These are phyloP conservation scores for Lathyrus tuberosus DNA, from an alignment of 306 rosid genomes.

Conservation along the genomic window DNA sequence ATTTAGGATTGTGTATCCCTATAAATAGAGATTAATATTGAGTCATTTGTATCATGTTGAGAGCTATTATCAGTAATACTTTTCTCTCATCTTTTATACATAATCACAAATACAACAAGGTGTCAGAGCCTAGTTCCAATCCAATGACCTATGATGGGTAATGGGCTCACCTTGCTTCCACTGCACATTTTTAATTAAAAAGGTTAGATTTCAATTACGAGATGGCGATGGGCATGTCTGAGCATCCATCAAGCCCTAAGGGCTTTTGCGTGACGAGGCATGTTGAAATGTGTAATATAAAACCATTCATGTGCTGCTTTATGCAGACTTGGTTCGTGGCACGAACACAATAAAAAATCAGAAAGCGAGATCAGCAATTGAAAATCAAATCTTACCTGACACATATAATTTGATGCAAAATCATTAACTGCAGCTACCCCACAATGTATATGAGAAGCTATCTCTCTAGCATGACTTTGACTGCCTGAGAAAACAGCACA, in stretches of 20 bases:
- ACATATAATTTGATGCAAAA: conserved; percentile 83
- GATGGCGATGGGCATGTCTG: neutral
- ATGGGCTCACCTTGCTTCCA: neutral
- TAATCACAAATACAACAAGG: too few species aligned
- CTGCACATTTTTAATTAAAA: neutral
- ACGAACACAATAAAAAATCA: neutral
- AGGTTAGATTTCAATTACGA: neutral
- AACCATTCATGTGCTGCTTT: neutral
- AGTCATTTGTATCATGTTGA: too few species aligned
- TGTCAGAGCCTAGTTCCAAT: too few species aligned
- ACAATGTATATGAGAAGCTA: conserved; percentile 79
- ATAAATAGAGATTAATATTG: too few species aligned
- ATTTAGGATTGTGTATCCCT: too few species aligned
- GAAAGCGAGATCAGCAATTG: neutral
- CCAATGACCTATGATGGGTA: too few species aligned
- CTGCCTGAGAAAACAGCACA: conserved; percentile 92
- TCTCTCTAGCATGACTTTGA: conserved; percentile 71
- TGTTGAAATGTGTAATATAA: neutral
- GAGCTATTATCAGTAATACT: too few species aligned
- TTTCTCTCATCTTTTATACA: too few species aligned
- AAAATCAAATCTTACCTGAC: conserved; percentile 63
- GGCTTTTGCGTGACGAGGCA: neutral
- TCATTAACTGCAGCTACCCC: conserved; percentile 84
- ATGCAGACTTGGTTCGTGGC: neutral
- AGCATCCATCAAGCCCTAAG: neutral